phyloP scores from a whole-genome alignment of 2,329 filamentous ascomycete genomes.

The Elsinoe arachidis region DNA sequence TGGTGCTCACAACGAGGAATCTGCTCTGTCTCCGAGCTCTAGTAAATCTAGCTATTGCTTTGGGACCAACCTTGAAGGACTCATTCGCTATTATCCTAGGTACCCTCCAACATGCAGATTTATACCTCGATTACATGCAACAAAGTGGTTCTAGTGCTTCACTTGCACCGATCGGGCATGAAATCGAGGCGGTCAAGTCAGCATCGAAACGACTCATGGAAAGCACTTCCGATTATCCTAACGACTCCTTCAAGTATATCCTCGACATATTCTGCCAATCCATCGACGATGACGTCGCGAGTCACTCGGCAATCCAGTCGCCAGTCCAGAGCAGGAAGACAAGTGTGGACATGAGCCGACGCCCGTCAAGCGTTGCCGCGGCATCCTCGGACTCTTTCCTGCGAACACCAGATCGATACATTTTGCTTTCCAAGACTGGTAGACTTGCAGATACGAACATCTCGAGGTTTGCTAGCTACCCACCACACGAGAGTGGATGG shows the following conservation, averaged over 20 bases:
- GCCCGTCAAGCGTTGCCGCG: constrained; percentile 37
- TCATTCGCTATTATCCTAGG: constrained; percentile 90
- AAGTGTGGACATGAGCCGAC: constrained; percentile 19
- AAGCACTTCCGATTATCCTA: constrained; percentile 84
- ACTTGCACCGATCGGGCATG: constrained; percentile 48
- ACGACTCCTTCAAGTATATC: constrained; percentile 69
- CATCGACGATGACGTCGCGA: constrained; percentile 35
- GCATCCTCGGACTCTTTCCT: constrained; percentile 31
- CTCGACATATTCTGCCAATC: constrained; percentile 67
- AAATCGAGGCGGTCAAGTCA: constrained; percentile 81
- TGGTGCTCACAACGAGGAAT: constrained; percentile 74
- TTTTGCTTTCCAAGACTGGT: constrained; percentile 41
- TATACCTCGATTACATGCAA: constrained; percentile 55
- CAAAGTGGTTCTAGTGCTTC: constrained; percentile 19
- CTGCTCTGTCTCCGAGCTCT: constrained; percentile 81
- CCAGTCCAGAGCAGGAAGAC: constrained; percentile 18
- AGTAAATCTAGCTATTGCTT: constrained; percentile 87
- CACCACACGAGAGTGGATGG: constrained; percentile 69
- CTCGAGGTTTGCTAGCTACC: constrained; percentile 56
- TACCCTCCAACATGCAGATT: constrained; percentile 84
- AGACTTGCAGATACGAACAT: constrained; percentile 39
- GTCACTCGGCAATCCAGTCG: constrained; percentile 13
- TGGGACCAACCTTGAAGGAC: constrained; percentile 75
- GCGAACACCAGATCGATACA: constrained; percentile 37
- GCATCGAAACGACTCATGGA: constrained; percentile 82